Conservation (phyloP, 495 filamentous ascomycete species). For the Talaromyces ruber region DNA sequence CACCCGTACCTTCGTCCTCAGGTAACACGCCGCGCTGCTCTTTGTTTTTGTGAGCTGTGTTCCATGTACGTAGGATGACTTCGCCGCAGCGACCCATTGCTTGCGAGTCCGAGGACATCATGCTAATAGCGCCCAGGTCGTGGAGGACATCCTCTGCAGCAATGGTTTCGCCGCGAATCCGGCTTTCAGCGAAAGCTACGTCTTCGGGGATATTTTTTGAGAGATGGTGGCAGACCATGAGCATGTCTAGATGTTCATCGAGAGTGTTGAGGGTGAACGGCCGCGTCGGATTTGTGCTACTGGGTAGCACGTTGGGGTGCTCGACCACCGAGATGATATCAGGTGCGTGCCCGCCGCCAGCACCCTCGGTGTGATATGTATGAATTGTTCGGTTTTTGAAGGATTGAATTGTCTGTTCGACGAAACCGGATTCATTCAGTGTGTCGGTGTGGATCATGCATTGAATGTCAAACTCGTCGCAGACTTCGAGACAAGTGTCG, state of each 20-base stretch:
- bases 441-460: conserved; percentile 98
- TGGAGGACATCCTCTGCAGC: conserved; percentile 96
- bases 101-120: conserved; percentile 97
- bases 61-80: conserved; percentile 91
- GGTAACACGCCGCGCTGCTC: conserved; percentile 66
- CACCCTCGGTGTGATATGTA: conserved; percentile 97
- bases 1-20: conserved; percentile 73
- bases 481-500: conserved; percentile 79
- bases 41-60: conserved; percentile 98
- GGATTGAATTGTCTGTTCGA: conserved; percentile 81
- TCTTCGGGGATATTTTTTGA: conserved; percentile 91
- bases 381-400: conserved; percentile 91
- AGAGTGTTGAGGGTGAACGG: conserved; percentile 91
- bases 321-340: conserved; percentile 96
- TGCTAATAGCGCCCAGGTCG: conserved; percentile 90
- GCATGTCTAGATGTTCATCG: conserved; percentile 96
- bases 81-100: conserved; percentile 97
- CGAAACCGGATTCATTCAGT: conserved; percentile 94
- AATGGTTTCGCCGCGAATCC: conserved; percentile 94
- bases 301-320: conserved; percentile 85
- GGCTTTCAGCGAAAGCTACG: conserved; percentile 89
- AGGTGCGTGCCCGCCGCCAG: conserved; percentile 91
- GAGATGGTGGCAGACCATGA: conserved; percentile 97
- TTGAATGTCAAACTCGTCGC: conserved; percentile 87
- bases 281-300: conserved; percentile 86